These are phyloP conservation scores for Wickerhamomyces ciferrii DNA, from an alignment of 805 yeast species.

Conservation along the genomic window DNA sequence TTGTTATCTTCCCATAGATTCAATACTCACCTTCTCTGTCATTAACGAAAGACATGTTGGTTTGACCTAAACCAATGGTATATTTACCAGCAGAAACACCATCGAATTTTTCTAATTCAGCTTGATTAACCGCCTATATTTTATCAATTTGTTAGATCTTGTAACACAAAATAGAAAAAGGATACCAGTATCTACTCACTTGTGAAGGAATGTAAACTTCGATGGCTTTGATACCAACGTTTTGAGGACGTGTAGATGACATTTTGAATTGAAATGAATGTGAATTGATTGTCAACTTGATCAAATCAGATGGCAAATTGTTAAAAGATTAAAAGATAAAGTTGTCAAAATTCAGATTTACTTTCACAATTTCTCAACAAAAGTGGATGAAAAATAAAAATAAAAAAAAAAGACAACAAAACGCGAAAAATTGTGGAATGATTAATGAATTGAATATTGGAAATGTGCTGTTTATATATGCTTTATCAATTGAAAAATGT, in stretches of 20 bases:
- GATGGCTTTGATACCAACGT: constrained; percentile 95
- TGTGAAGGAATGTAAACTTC: constrained; percentile 87
- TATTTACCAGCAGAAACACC: constrained; percentile 91
- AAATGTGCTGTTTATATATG: too few species aligned
- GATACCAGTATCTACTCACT: constrained; percentile 31
- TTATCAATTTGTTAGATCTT: background rate
- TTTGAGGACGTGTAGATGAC: constrained; percentile 45
- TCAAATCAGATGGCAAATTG: background rate
- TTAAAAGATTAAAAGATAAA: too few species aligned
- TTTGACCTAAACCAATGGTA: constrained; percentile 98
- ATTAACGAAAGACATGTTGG: constrained; percentile 95
- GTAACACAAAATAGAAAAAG: too few species aligned
- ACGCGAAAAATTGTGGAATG: background rate
- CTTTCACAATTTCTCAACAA: background rate
- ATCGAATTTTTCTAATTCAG: constrained; percentile 79
- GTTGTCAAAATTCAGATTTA: background rate
- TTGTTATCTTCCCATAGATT: background rate
- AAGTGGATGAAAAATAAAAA: background rate
- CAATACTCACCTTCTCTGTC: constrained; percentile 63
- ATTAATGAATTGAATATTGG: too few species aligned
- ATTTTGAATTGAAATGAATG: background rate
- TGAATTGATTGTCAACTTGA: background rate
- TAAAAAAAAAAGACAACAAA: background rate
- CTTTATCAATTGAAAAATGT: too few species aligned
- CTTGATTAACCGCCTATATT: constrained; percentile 70